These are phyloP conservation scores for Cryphonectria naterciae DNA, from an alignment of 2,329 filamentous ascomycete species.

Conservation along the genomic window DNA sequence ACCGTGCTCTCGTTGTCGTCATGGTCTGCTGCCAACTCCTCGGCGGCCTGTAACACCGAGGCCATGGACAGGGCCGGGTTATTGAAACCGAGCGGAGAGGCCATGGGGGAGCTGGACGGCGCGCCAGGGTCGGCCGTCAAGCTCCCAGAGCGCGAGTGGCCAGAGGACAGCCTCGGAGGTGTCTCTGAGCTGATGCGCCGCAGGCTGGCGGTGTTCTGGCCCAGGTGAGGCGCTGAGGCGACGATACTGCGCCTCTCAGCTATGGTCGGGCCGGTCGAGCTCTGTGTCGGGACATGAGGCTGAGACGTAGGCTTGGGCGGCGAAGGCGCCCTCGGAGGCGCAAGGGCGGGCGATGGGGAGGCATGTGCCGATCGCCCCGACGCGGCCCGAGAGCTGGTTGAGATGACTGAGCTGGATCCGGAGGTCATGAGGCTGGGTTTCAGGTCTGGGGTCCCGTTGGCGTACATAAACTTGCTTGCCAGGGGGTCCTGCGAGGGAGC, in stretches of 20 bases:
- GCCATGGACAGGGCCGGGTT: constrained; percentile 53
- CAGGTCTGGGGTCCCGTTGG: constrained; percentile 64
- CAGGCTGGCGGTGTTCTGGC: constrained; percentile 40
- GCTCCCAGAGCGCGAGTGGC: constrained; percentile 49
- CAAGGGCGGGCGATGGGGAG: constrained; percentile 34
- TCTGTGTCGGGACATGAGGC: constrained; percentile 27
- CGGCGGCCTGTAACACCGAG: constrained; percentile 59
- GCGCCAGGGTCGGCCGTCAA: constrained; percentile 37
- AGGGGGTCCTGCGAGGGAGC: constrained; percentile 43
- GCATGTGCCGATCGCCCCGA: constrained; percentile 45
- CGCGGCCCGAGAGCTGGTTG: constrained; percentile 48
- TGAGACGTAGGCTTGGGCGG: constrained; percentile 40
- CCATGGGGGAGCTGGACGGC: constrained; percentile 38
- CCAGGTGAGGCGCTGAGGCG: constrained; percentile 44
- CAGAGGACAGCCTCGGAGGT: constrained; percentile 39
- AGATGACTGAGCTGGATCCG: constrained; percentile 51
- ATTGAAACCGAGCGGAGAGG: constrained; percentile 35
- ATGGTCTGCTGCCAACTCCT: constrained; percentile 43
- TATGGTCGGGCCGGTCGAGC: constrained; percentile 30
- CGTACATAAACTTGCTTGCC: constrained; percentile 75
- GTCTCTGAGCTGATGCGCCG: constrained; percentile 49
- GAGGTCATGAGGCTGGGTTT: constrained; percentile 43
- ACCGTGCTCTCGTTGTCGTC: constrained; percentile 26
- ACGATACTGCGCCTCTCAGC: constrained; percentile 38
- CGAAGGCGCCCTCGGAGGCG: constrained; percentile 52